Evolutionary conservation across 2,329 filamentous ascomycete genomes (phyloP), one percentile per base, ranked within the genome.

Genomic region (Fonsecaea monophora): DNA sequence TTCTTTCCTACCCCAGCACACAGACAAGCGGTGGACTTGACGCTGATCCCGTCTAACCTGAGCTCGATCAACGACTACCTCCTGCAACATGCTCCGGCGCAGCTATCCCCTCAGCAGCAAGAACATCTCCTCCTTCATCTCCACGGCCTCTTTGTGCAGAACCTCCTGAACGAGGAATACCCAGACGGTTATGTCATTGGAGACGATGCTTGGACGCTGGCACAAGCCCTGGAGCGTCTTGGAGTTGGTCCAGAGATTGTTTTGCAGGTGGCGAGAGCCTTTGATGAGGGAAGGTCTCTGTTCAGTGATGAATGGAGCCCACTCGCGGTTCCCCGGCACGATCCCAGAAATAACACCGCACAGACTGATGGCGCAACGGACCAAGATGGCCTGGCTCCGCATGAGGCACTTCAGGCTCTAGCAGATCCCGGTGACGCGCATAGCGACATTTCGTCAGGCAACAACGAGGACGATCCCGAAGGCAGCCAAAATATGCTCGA

Each of bases 401-500:
- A 38, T 12, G 64, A 68, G 62, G 70, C 62, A 10, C 48, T 68
- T 3, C 61, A 68, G 8, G 65, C 63, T 4, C 50, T 66, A 30
- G 60, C 55, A 1, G 78, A 81, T 68, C 77, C 78, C 3, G 48
- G 80, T 42, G 80, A 77, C 73, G 83, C 77, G 62, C 75, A 82
- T 13, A 81, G 81, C 32, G 63, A 68, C 62, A 81, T 81, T 9
- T 82, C 79, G 78, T 75, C 79, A 18, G 77, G 57, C 15, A 70
- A 80, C 61, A 78, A 81, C 48, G 81, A 82, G 40, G 75, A 71
- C 12, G 68, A 72, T 55, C 60, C 68, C 6, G 69, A 78, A 8
- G 82, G 85, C 66, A 92, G 91, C 6, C 91, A 95, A 74, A 94
- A 93, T 67, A 88, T 96, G 57, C 90, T 96, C 54, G 92, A 89